Evolutionary conservation across 345 rosid species (phyloP), one percentile per base, ranked within the genome.

Genomic region (Arabis hirsuta): DNA sequence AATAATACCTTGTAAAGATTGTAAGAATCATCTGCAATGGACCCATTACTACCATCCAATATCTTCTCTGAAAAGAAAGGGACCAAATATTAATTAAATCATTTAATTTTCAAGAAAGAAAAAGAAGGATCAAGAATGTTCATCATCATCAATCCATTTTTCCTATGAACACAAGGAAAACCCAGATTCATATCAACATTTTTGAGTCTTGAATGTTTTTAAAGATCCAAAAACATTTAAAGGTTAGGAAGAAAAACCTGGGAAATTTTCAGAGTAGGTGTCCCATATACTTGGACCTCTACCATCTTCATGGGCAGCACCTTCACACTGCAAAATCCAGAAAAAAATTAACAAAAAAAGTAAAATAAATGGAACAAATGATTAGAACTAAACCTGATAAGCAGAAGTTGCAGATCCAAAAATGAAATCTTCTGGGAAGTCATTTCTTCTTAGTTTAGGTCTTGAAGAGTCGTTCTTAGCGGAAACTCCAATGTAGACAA

Each of bases 231-330:
- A 27, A 70, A 13, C 12, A 45, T 27, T 34, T 29, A 27, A 5
- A 22, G 36, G 32, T 58, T 12, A 34, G 4, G 60, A 57, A 65
- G 6, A 58, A 20, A 7, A 67, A 76, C 80, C 83, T 67, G 82
- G 83, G 7, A 20, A 60, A 3, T 82, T 68, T 67, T 73, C 72
- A 50, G 73, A 53, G 66, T 36, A 78, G 7, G 68, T 60, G 44
- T 82, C 86, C 86, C 86, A 82, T 1, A 82, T 60, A 75, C 83
- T 82, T 54, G 80, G 82, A 54, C 80, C 83, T 82, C 83, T 80
- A 43, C 83, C 86, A 72, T 73, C 71, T 64, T 74, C 82, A 65
- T 71, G 67, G 41, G 83, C 86, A 31, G 82, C 82, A 62, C 83
- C 85, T 80, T 82, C 85, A 56, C 71, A 69, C 80, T 76, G 48